Base-by-base conservation (phyloP, 225 moss, liverwort and hornwort species). In the Physcomitrium patens region DNA sequence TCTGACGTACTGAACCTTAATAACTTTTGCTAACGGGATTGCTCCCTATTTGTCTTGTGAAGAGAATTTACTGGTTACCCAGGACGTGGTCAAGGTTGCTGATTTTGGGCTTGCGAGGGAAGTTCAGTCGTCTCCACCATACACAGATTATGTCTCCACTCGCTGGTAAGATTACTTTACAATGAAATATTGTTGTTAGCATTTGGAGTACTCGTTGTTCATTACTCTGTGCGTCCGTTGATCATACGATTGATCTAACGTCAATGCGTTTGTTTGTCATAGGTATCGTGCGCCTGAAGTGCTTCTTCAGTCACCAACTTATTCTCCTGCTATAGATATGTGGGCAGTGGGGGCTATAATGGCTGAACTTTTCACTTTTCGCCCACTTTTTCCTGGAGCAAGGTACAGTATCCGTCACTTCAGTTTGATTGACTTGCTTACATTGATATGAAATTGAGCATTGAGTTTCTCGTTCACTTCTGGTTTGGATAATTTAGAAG, bases 251-350 rank as follows among this genome's bases (percentile, higher is more conserved):
- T 24, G 24, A 1, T 24, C 1, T 24, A 24, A 24, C 24, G 24
- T 24, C 13, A 12, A 9, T 68, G 11, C 7, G 52, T 13, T 23
- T 56, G 57, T 37, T 4, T 37, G 26, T 59, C 26, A 8, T 43
- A 96, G 96, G 93, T 94, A 94, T 77, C 94, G 94, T 37, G 94
- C 94, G 50, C 94, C 94, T 7, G 94, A 94, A 86, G 94, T 94
- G 11, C 78, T 94, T 65, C 75, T 94, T 77, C 91, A 90, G 68
- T 94, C 94, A 47, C 88, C 90, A 47, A 82, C 86, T 12, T 94
- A 94, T 70, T 90, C 71, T 75, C 80, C 94, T 56, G 92, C 94
- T 69, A 83, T 82, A 77, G 79, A 94, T 74, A 83, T 94, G 76
- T 94, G 94, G 94, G 94, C 94, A 1, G 86, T 94, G 90, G 94